These are phyloP conservation scores for Ustilago bromivora DNA, from an alignment of 1,284 basidiomycete species.

Conservation along the genomic window DNA sequence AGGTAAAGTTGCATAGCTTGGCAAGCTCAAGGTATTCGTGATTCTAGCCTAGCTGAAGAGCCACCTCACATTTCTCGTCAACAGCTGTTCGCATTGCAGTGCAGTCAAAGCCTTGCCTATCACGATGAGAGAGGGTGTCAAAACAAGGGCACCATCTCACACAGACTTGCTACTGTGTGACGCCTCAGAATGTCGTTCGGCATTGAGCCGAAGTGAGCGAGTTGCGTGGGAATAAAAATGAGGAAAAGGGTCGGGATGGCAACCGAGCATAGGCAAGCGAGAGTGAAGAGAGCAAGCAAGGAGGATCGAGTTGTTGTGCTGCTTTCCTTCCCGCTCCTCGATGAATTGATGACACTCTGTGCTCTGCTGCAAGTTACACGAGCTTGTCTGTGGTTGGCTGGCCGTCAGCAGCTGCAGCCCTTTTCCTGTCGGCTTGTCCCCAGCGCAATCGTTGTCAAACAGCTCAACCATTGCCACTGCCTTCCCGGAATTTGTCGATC, in stretches of 20 bases:
- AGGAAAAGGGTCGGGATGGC: neutral
- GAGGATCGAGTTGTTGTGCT: neutral
- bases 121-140: neutral
- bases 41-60: conserved; percentile 1
- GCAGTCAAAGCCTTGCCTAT: neutral
- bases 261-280: neutral
- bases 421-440: conserved; percentile 1
- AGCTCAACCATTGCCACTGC: too few relatives aligned
- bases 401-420: conserved; percentile 1
- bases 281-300: neutral
- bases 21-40: neutral
- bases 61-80: conserved; percentile 17
- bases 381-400: neutral
- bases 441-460: neutral
- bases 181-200: neutral
- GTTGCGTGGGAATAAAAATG: neutral
- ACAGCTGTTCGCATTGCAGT: neutral
- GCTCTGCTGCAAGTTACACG: neutral
- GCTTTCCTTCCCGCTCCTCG: neutral
- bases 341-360: neutral
- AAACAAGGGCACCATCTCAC: neutral
- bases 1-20: neutral
- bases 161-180: neutral
- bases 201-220: conserved; percentile 3
- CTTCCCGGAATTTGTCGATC: too few relatives aligned